Evolutionary conservation across 345 rosid genomes (phyloP).

Genomic region (Populus simonii): DNA sequence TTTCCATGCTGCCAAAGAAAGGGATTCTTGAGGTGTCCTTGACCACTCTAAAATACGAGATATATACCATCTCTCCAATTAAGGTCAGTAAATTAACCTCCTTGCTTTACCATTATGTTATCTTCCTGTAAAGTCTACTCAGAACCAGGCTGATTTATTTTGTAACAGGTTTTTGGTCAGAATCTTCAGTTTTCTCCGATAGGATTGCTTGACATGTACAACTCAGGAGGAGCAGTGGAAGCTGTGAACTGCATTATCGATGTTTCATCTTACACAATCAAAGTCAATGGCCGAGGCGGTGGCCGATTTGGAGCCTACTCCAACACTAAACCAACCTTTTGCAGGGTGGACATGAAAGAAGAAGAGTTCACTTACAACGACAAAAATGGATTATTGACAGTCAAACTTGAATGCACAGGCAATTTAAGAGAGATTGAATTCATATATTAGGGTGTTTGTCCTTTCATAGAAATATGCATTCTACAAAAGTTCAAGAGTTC

Average conservation of each 20-base stretch:
- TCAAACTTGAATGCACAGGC: constrained; percentile 37
- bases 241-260: constrained; percentile 28
- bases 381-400: constrained; percentile 43
- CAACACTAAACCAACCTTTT: constrained; percentile 39
- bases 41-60: constrained; percentile 42
- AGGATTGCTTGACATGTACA: constrained; percentile 54
- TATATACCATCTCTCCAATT: constrained; percentile 50
- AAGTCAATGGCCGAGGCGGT: constrained; percentile 37
- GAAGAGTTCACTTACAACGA: constrained; percentile 40
- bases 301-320: constrained; percentile 60
- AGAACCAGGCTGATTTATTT: background rate
- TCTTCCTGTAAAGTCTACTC: background rate
- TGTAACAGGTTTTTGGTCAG: constrained; percentile 34
- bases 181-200: constrained; percentile 40
- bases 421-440: constrained; percentile 34
- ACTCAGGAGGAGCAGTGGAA: constrained; percentile 65
- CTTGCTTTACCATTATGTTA: background rate
- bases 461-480: background rate
- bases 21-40: constrained; percentile 39
- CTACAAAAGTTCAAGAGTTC: no score
- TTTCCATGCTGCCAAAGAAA: constrained; percentile 34
- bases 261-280: constrained; percentile 20
- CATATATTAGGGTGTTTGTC: constrained; percentile 21
- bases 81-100: constrained; percentile 29
- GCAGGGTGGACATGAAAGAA: constrained; percentile 47